Percentiles rank a stretch among this genome's conserved stretches.
These are phyloP conservation scores for Streptanthus diversifolius DNA, from an alignment of 345 rosid species.

Conservation along the genomic window DNA sequence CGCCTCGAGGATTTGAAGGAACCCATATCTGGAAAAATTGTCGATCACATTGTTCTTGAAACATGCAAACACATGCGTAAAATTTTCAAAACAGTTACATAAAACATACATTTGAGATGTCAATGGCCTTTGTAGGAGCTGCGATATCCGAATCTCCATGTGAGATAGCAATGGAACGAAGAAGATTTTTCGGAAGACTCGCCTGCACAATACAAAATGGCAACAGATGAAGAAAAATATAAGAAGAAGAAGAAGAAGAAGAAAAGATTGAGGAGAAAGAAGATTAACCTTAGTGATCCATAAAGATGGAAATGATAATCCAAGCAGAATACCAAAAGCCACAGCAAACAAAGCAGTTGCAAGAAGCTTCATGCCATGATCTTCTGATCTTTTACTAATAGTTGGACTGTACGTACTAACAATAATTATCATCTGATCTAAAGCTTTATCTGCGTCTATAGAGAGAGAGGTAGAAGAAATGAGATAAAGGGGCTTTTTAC, in stretches of 20 bases:
- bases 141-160: slow-evolving; percentile 34
- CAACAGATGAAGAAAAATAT: background rate
- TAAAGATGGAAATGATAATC: slow-evolving; percentile 65
- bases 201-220: slow-evolving; percentile 42
- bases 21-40: slow-evolving; percentile 55
- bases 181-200: slow-evolving; percentile 47
- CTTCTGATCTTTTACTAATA: slow-evolving; percentile 53
- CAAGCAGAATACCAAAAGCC: slow-evolving; percentile 71
- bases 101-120: slow-evolving; percentile 46
- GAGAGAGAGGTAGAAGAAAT: background rate
- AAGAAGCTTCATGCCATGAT: slow-evolving; percentile 53
- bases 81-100: background rate
- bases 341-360: slow-evolving; percentile 57
- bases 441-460: background rate
- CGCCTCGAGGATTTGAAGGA: slow-evolving; percentile 86
- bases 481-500: background rate
- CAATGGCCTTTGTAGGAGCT: slow-evolving; percentile 25
- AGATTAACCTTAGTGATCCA: slow-evolving; percentile 56
- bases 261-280: slow-evolving; percentile 2
- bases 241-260: background rate
- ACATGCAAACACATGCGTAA: background rate
- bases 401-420: slow-evolving; percentile 29
- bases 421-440: slow-evolving; percentile 32
- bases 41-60: background rate
- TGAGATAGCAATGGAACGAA: slow-evolving; percentile 43